A percentile compares a stretch with the other conserved stretches of the same genome.
Evolutionary conservation across 306 rosid species (phyloP).

Genomic region (Begonia masoniana): DNA sequence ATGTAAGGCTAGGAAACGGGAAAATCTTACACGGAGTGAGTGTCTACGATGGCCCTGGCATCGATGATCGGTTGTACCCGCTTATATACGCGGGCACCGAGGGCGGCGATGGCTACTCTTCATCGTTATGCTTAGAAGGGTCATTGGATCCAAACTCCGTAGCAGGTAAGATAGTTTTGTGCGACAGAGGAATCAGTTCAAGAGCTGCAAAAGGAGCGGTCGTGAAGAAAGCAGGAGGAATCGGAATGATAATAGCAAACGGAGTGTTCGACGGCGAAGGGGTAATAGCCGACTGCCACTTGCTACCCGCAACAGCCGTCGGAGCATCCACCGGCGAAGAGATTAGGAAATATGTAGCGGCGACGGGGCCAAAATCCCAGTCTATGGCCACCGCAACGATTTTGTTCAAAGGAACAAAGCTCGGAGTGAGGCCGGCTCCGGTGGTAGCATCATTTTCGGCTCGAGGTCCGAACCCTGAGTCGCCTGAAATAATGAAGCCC

Average conservation of each 20-base stretch:
- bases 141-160: conserved; percentile 41
- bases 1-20: conserved; percentile 60
- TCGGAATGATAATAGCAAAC: conserved; percentile 62
- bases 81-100: conserved; percentile 40
- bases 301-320: conserved; percentile 58
- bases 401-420: conserved; percentile 46
- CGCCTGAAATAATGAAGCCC: conserved; percentile 66
- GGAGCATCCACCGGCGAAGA: conserved; percentile 47
- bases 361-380: conserved; percentile 2
- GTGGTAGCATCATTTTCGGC: conserved; percentile 72
- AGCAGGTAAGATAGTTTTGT: conserved; percentile 46
- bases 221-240: conserved; percentile 56
- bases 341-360: conserved; percentile 32
- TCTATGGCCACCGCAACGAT: conserved; percentile 28
- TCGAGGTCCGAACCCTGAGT: conserved; percentile 60
- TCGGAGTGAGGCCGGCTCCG: conserved; percentile 59
- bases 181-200: conserved; percentile 61
- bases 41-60: conserved; percentile 46
- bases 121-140: conserved; percentile 59
- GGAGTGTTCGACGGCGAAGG: conserved; percentile 71
- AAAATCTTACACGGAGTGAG: conserved; percentile 32
- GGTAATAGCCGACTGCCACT: conserved; percentile 60
- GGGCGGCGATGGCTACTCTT: conserved; percentile 41
- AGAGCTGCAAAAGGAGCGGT: conserved; percentile 62
- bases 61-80: conserved; percentile 45